Evolutionary conservation across 768 basidiomycete genomes (phyloP), one percentile per base, ranked within the genome.

Genomic region (Leccinum variicolor): DNA sequence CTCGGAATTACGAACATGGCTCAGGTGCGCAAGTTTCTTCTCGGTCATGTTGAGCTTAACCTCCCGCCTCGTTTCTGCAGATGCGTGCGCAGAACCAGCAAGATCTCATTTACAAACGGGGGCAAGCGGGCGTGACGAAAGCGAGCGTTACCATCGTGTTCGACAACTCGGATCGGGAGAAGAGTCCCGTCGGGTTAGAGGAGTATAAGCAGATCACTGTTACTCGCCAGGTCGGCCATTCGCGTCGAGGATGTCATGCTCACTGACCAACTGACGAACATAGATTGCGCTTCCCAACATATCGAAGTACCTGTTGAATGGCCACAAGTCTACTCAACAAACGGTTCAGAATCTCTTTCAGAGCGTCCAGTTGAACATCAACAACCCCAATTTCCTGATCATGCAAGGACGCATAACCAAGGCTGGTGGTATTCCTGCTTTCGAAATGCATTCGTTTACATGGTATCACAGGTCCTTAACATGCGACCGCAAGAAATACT

Each of bases 321-420:
- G 97, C 0, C 97, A 98, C 77, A 97, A 95, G 66, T 80, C 94
- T 3, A 84, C 85, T 4, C 93, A 97, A 62, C 84, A 90, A 53
- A 79, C 78, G 1, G 83, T 99, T 0, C 97, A 97, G 66, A 89
- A 86, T 28, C 79, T 98, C 14, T 98, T 99, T 68, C 97, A 98
- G 69, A 89, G 92, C 41, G 95, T 99, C 1, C 94, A 97, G 72
- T 84, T 99, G 62, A 98, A 98, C 70, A 98, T 99, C 81, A 99
- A 98, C 76, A 98, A 98, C 73, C 97, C 97, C 46, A 98, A 98
- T 71, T 98, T 98, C 77, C 81, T 99, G 57, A 98, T 98, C 71
- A 98, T 98, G 96, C 97, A 99, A 74, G 96, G 97, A 28, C 92
- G 95, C 51, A 99, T 99, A 70, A 99, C 97, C 11, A 99, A 98